A percentile compares a stretch with the other conserved stretches of the same genome.
Evolutionary conservation across 2,329 filamentous ascomycete species (phyloP).

Genomic region (Phyllosticta citribraziliensis): DNA sequence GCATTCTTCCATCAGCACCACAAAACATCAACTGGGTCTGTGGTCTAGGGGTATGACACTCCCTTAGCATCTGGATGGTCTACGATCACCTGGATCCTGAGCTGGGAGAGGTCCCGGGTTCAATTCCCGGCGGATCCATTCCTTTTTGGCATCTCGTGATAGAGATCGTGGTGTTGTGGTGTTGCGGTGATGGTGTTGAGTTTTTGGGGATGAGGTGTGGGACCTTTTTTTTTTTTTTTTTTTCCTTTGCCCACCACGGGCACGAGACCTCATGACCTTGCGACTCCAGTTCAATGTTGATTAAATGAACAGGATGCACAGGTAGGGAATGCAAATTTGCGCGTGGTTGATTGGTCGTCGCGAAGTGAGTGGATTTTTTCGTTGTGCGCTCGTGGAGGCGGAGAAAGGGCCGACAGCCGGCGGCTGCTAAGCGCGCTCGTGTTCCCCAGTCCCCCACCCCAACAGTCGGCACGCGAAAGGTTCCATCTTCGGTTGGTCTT

Average conservation of each 20-base stretch:
- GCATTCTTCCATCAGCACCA: neutral
- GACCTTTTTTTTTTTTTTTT: neutral
- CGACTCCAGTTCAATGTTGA: neutral
- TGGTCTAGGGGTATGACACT: neutral
- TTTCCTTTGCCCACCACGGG: neutral
- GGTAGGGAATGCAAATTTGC: neutral
- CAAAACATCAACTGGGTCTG: neutral
- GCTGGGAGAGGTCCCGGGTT: neutral
- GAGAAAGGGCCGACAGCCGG: neutral
- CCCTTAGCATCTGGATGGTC: too few species aligned
- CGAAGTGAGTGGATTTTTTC: neutral
- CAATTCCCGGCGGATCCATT: neutral
- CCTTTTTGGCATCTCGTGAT: neutral
- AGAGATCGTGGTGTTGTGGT: neutral
- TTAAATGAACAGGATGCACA: neutral
- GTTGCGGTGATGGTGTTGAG: neutral
- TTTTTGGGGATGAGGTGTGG: neutral
- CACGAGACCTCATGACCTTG: neutral
- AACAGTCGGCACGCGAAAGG: neutral
- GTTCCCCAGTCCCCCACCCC: neutral
- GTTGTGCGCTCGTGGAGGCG: neutral
- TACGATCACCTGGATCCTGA: too few species aligned
- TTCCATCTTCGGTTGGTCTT: too few species aligned
- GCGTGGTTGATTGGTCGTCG: neutral
- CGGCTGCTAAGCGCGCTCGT: neutral